Base-by-base conservation (phyloP, 129 eudicot genomes). In the Centella asiatica region DNA sequence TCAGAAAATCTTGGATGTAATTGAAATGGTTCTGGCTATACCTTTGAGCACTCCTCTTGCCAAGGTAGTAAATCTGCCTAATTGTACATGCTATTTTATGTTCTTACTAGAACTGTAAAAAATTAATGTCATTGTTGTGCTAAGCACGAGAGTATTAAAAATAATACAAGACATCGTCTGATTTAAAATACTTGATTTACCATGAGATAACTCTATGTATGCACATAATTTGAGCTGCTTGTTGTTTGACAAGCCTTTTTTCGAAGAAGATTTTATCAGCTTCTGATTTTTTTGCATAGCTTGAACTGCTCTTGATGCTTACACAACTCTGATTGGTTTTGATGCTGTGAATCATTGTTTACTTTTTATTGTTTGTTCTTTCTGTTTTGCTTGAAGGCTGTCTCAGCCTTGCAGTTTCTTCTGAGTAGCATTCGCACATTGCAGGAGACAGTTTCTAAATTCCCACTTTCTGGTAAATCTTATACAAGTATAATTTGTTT, bases 21-120 rank as follows among this genome's bases (percentile, higher is more conserved):
- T 71, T 76, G 95, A 93, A 57, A 82, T 87, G 96, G 74, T 85
- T 47, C 80, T 87, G 77, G 76, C 86, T 69, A 78, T 93, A 47
- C 99, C 99, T 72, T 23, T 69, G 69, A 70, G 56, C 72, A 87
- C 96, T 57, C 90, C 99, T 70, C 92, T 93, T 55, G 94, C 99
- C 36, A 88, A 93, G 95, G 98, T 88, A 48, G 44, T 50, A 45
- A 28, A 29, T 19, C 50, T 25, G 11, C 68, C 61, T 60, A 6
- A 13, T 53, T 1, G 0, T 53, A 11, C 4, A 48, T 14, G 26
- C 26, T 10, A 13, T 52, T 26, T n/a, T n/a, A n/a, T n/a, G n/a
- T n/a, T n/a, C n/a, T n/a, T n/a, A n/a, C n/a, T n/a, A n/a, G n/a
- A n/a, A n/a, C n/a, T n/a, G n/a, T n/a, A n/a, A n/a, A n/a, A n/a